A percentile compares a stretch with the other conserved stretches of the same genome.
Conservation (phyloP, 2,329 filamentous ascomycete species). For the Alternaria longipes region DNA sequence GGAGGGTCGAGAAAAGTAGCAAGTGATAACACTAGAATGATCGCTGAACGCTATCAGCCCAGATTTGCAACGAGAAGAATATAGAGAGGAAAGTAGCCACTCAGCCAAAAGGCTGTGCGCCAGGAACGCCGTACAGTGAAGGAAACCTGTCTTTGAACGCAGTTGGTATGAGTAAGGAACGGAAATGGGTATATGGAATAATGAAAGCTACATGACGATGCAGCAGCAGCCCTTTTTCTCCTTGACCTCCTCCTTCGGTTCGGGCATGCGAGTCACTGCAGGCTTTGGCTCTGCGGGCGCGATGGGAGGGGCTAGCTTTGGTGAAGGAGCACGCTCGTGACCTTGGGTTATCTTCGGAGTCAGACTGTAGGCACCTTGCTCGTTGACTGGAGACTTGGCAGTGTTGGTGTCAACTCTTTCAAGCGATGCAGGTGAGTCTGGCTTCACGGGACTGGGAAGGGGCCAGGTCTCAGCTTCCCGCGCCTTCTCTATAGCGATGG, state of each 20-base stretch:
- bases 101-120: constrained; percentile 19
- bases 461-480: constrained; percentile 46
- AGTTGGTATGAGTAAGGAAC: constrained; percentile 30
- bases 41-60: constrained; percentile 49
- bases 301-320: constrained; percentile 33
- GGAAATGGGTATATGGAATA: constrained; percentile 40
- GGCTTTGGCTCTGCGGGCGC: constrained; percentile 45
- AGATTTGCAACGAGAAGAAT: constrained; percentile 23
- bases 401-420: constrained; percentile 36
- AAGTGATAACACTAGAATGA: constrained; percentile 34
- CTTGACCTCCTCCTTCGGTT: constrained; percentile 65
- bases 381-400: constrained; percentile 44
- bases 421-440: constrained; percentile 19
- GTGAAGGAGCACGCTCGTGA: constrained; percentile 39
- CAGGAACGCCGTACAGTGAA: constrained; percentile 40
- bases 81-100: constrained; percentile 21
- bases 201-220: constrained; percentile 71
- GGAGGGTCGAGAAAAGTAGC: constrained; percentile 9
- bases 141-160: constrained; percentile 33
- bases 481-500: constrained; percentile 42
- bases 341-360: constrained; percentile 56
- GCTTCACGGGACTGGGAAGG: constrained; percentile 45
- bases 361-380: constrained; percentile 58
- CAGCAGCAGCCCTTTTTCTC: constrained; percentile 74
- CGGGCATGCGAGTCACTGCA: constrained; percentile 61